Percentiles rank a stretch among this genome's conserved stretches.
These are phyloP conservation scores for Microsporum canis DNA, from an alignment of 2,329 filamentous ascomycete species.

Conservation along the genomic window DNA sequence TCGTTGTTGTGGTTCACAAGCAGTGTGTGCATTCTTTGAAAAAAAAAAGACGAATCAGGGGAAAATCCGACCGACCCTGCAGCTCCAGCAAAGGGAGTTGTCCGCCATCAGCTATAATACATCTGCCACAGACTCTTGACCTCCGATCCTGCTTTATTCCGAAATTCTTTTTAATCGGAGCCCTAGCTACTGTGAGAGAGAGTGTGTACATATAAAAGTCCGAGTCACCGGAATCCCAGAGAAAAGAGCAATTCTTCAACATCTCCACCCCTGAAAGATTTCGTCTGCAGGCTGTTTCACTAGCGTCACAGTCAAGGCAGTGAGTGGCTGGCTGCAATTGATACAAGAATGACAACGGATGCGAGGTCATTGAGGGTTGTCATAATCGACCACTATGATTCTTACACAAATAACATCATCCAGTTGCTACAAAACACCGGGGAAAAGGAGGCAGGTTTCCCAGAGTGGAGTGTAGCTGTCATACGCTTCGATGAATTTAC, in stretches of 20 bases:
- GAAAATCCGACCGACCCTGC: not conserved
- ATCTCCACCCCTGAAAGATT: not conserved
- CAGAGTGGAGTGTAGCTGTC: conserved; percentile 12
- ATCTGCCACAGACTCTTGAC: not conserved
- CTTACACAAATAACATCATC: conserved; percentile 13
- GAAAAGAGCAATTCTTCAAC: not conserved
- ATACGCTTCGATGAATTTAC: conserved; percentile 14
- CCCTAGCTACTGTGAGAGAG: not conserved
- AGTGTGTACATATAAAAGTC: not conserved
- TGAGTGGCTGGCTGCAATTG: not conserved
- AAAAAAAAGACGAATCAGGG: not conserved
- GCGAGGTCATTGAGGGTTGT: conserved; percentile 4
- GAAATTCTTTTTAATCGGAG: not conserved
- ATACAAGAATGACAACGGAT: not conserved
- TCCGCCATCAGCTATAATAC: not conserved
- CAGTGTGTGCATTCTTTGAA: not conserved
- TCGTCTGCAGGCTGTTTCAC: not conserved
- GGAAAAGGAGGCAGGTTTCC: not conserved
- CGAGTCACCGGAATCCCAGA: not conserved
- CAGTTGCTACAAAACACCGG: conserved; percentile 10
- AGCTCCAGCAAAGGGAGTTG: not conserved
- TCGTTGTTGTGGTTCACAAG: not conserved
- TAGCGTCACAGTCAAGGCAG: not conserved
- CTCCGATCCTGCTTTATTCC: not conserved
- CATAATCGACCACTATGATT: conserved; percentile 14